Evolutionary conservation across 495 filamentous ascomycete species (phyloP), one percentile per base, ranked within the genome.

Genomic region (Talaromyces adpressus): DNA sequence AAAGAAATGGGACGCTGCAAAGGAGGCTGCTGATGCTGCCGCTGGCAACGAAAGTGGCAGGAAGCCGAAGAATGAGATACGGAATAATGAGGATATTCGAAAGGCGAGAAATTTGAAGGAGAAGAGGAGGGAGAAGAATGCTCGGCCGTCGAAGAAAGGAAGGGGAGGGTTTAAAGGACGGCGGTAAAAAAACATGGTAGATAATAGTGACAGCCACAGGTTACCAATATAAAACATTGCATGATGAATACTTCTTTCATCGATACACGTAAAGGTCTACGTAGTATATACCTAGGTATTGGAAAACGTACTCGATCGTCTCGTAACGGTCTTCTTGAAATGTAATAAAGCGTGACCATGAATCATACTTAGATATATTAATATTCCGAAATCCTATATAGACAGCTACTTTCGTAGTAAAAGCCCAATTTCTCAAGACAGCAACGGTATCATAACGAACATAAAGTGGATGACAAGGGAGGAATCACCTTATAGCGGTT

Each of bases 1-100:
- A 87, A 92, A 93, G 87, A 87, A 88, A 74, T 89, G 91, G 30
- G 86, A 84, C 8, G 92, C 91, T 68, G 93, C 95, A 30, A 89
- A 88, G 76, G 89, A 97, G 77, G 90, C 89, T 78, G 82, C 91
- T 18, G 66, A 67, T 49, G 34, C 68, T 29, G 60, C 63, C 4
- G 71, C 73, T 64, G 63, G 74, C 6, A 73, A 71, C 9, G 72
- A 78, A 69, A 84, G 88, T 59, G 87, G 87, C 12, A 76, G 74
- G 58, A 86, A 84, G 18, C 25, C 60, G 45, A 90, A 85, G 82
- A 85, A 79, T 67, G 94, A 96, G 81, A 73, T 98, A 57, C 90
- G 85, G 79, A 87, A 81, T 52, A 86, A 85, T 36, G 89, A 93
- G 6, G 91, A 96, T 70, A 92, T 98, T 66, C 82, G 91, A 65